Base-by-base conservation (phyloP, 192 early-diverging fungal genomes). In the Entomortierella beljakovae region DNA sequence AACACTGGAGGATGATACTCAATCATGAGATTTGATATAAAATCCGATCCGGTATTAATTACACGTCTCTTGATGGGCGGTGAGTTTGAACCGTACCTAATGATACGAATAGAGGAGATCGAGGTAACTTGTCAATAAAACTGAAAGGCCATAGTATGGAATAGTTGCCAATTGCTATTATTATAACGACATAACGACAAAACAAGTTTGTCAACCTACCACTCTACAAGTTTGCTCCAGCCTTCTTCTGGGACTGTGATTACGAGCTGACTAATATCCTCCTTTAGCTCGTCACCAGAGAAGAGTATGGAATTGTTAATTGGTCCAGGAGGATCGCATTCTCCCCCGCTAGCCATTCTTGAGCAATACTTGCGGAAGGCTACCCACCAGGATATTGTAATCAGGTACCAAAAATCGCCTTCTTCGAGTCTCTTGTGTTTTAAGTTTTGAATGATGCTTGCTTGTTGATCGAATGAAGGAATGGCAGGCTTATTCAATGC, bases 231-330 rank as follows among this genome's bases (percentile, higher is more conserved):
- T 43, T 60, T 71, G 10, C 66, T 62, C 88, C 88, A 91, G 23
- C 73, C 88, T 38, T 60, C 53, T 31, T 82, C 68, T 25, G 90
- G 85, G 10, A 91, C 62, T 0, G 72, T 57, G 16, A 65, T 57
- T 0, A 87, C 72, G 29, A 79, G 74, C 26, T 67, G 46, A 43
- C 71, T 64, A 13, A 81, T 29, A 25, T 81, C 77, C 2, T 69
- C 65, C 15, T 75, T 53, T 6, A 91, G 63, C n/a, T 71, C 55
- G 46, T 71, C 68, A 28, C 65, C 69, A 10, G 73, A 70, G n/a
- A 80, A 53, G 31, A 77, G 66, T 15, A 86, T 51, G 13, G 80
- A 61, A 50, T 87, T 87, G 20, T 88, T 82, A n/a, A 89, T 84
- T 0, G 76, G 70, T 0, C 85, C 85, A 49, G 87, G 83, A 25